Evolutionary conservation across 2,329 filamentous ascomycete genomes (phyloP), one percentile per base, ranked within the genome.

Genomic region (Aureobasidium sp.): DNA sequence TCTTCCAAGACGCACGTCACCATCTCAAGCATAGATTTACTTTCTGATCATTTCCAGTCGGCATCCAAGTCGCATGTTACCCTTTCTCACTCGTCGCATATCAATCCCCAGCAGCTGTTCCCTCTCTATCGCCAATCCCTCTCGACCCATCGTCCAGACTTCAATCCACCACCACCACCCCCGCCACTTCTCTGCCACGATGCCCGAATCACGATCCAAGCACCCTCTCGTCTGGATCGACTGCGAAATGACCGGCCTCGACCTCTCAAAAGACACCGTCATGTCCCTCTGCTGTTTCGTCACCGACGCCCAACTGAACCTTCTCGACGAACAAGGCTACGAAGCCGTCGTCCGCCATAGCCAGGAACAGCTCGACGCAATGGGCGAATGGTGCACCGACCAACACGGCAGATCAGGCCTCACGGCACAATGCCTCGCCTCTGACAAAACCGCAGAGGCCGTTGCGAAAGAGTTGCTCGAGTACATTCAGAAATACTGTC

Each of bases 231-330:
- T 94, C 58, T 94, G 89, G 88, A 90, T 95, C 59, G 89, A 95
- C 71, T 86, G 83, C 64, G 83, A 86, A 89, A 98, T 98, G 93
- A 97, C 89, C 27, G 89, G 89, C 19, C 79, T 95, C 6, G 78
- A 95, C 68, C 77, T 84, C 1, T 80, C 86, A 55, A 81, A 75
- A 27, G 91, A 97, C 65, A 83, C 84, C 53, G 93, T 97, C 64
- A 82, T 97, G 64, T 90, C 95, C 63, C 86, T 97, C 54, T 91
- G 86, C 69, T 96, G 90, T 72, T 85, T 94, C 70, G 80, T 98
- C 66, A 98, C 93, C 6, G 86, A 90, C 60, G 79, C 82, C 50
- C 75, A 89, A 57, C 79, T 98, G 17, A 79, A 87, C 54, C 68
- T 94, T 29, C 71, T 95, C 22, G 89, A 95, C 56, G 73, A 82